phyloP scores from a whole-genome alignment of 768 basidiomycete genomes.

The Pleurotus ostreatus region DNA sequence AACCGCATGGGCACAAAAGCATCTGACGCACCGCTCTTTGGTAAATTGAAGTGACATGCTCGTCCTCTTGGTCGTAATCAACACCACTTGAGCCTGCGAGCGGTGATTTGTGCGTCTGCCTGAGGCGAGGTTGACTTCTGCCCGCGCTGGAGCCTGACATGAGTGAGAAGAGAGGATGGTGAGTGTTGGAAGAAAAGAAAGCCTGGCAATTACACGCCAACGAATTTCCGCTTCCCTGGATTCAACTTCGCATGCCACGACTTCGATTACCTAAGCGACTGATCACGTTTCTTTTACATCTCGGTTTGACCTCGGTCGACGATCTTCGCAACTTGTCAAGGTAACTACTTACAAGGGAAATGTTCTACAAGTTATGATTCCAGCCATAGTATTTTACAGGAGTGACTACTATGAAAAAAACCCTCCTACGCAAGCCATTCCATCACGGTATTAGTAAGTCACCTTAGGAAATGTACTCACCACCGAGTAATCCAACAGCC shows the following conservation, averaged over 20 bases:
- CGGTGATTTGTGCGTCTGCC: constrained; percentile 1
- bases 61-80: constrained; percentile 8
- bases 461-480: too few species aligned
- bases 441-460: too few species aligned
- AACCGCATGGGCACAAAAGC: too few species aligned
- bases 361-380: too few species aligned
- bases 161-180: not conserved
- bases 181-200: not conserved
- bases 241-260: constrained; percentile 1
- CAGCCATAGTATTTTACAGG: too few species aligned
- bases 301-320: not conserved
- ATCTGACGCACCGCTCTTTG: constrained; percentile 3
- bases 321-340: too few species aligned
- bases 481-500: too few species aligned
- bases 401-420: too few species aligned
- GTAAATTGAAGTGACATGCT: constrained; percentile 9
- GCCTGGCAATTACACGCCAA: constrained; percentile 1
- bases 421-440: too few species aligned
- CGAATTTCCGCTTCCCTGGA: not conserved
- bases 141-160: constrained; percentile 2
- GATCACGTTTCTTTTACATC: constrained; percentile 4
- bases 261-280: not conserved
- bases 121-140: not conserved
- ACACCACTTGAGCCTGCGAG: constrained; percentile 3
- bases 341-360: too few species aligned